phyloP scores from a whole-genome alignment of 352 stramenopile genomes.

The Phytophthora sansomeana region DNA sequence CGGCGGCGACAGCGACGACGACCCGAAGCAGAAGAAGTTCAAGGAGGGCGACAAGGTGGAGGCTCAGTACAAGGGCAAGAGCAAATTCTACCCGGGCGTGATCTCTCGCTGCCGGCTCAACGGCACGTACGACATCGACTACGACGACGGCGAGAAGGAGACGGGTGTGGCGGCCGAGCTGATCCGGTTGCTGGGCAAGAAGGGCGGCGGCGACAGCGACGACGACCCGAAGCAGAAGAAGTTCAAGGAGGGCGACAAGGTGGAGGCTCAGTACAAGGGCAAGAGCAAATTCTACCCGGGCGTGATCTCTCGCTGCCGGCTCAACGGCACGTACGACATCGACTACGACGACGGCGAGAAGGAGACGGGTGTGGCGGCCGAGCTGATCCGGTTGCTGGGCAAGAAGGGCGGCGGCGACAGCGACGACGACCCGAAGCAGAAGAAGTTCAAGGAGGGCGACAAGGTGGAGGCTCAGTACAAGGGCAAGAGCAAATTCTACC shows the following conservation, averaged over 20 bases:
- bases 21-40: slow-evolving; percentile 24
- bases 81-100: slow-evolving; percentile 24
- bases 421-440: slow-evolving; percentile 21
- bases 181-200: slow-evolving; percentile 19
- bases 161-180: slow-evolving; percentile 24
- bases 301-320: slow-evolving; percentile 22
- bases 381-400: slow-evolving; percentile 15
- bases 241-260: slow-evolving; percentile 26
- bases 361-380: slow-evolving; percentile 25
- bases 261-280: slow-evolving; percentile 27
- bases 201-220: slow-evolving; percentile 16
- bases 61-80: slow-evolving; percentile 28
- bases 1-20: slow-evolving; percentile 20
- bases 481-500: slow-evolving; percentile 28
- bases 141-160: slow-evolving; percentile 26
- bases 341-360: slow-evolving; percentile 26
- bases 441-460: slow-evolving; percentile 27
- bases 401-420: slow-evolving; percentile 18
- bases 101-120: slow-evolving; percentile 23
- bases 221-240: slow-evolving; percentile 22
- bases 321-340: slow-evolving; percentile 28
- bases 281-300: slow-evolving; percentile 27
- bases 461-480: slow-evolving; percentile 29
- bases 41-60: slow-evolving; percentile 26
- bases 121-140: slow-evolving; percentile 27